Percentiles rank a stretch among this genome's conserved stretches.
phyloP scores from a whole-genome alignment of 2,329 filamentous ascomycete species.

The Ophiostoma tasmaniense region DNA sequence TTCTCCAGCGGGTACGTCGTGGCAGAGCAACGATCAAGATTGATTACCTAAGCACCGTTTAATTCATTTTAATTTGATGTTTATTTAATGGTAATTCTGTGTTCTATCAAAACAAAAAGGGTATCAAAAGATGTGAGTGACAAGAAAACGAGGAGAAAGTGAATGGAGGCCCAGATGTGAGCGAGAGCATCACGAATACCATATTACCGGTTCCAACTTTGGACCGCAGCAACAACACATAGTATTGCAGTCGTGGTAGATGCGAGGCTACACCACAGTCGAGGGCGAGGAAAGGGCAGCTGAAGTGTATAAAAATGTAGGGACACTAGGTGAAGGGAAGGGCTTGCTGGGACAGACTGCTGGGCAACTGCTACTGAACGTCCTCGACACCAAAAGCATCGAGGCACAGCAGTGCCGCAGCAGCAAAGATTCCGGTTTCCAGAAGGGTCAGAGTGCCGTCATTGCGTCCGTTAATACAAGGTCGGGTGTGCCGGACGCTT shows the following conservation, averaged over 20 bases:
- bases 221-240: not conserved
- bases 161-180: not conserved
- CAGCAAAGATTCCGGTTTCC: slow-evolving; percentile 23
- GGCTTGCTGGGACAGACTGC: not conserved
- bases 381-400: not conserved
- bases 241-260: not conserved
- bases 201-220: not conserved
- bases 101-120: not conserved
- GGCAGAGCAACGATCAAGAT: not conserved
- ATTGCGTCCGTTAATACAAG: slow-evolving; percentile 99
- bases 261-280: not conserved
- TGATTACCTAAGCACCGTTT: not conserved
- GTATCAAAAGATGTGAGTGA: not conserved
- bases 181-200: not conserved
- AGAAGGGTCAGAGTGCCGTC: slow-evolving; percentile 84
- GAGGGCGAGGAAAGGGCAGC: not conserved
- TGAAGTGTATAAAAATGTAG: not conserved
- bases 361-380: not conserved
- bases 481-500: slow-evolving; percentile 95
- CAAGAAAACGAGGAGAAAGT: not conserved
- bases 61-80: not conserved
- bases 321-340: not conserved
- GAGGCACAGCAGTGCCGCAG: not conserved
- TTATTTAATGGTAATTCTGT: not conserved
- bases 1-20: not conserved